phyloP scores from a whole-genome alignment of 2,329 filamentous ascomycete genomes.

The Thyridium curvatum region DNA sequence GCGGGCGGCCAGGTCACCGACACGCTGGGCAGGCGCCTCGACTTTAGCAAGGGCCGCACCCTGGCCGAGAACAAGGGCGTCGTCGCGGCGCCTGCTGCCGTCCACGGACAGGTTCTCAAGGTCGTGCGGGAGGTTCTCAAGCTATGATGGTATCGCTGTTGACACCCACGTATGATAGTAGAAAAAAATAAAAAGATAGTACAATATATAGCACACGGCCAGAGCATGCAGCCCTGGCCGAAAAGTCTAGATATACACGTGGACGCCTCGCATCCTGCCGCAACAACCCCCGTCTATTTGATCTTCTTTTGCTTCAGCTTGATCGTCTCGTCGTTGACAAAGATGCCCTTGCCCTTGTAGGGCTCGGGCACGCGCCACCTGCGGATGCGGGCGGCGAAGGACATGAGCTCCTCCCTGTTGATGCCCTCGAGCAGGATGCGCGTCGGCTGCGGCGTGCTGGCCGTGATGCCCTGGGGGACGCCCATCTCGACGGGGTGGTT shows the following conservation, averaged over 20 bases:
- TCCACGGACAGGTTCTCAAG: conserved; percentile 70
- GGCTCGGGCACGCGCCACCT: conserved; percentile 89
- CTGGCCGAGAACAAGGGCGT: conserved; percentile 89
- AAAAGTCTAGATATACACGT: not conserved
- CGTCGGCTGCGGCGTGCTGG: conserved; percentile 84
- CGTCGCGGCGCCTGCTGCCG: conserved; percentile 72
- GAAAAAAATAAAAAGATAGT: conserved; percentile 9
- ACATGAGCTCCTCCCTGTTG: conserved; percentile 80
- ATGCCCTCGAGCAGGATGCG: conserved; percentile 84
- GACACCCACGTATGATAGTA: too few relatives aligned
- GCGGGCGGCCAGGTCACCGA: conserved; percentile 91
- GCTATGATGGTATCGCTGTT: conserved; percentile 15
- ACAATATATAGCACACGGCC: conserved; percentile 16
- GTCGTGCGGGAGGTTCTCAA: conserved; percentile 76
- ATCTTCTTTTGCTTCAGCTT: conserved; percentile 98
- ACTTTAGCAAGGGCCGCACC: conserved; percentile 83
- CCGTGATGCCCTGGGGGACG: conserved; percentile 76
- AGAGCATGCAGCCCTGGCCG: conserved; percentile 1
- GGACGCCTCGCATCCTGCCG: not conserved
- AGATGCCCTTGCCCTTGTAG: conserved; percentile 99
- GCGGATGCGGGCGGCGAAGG: conserved; percentile 84
- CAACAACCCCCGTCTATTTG: conserved; percentile 63
- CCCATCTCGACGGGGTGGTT: conserved; percentile 91
- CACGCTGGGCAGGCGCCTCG: conserved; percentile 73
- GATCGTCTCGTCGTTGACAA: conserved; percentile 96